Conservation (phyloP, 805 yeast genomes). For the Priceomyces castillae region DNA sequence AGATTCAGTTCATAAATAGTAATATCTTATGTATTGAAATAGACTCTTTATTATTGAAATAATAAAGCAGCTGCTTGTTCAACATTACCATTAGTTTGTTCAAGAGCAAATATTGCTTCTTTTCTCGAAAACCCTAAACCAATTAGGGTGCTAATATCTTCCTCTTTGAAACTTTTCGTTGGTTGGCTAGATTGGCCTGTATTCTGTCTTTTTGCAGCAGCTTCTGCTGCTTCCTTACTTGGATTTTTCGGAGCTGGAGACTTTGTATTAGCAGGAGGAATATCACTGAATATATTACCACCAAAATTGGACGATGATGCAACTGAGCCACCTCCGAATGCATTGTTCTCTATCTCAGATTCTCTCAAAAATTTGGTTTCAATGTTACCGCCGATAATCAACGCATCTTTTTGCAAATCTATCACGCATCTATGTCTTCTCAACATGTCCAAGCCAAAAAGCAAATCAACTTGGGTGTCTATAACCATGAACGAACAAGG, state of each 20-base stretch:
- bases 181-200: slow-evolving; percentile 9
- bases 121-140: slow-evolving; percentile 68
- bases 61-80: slow-evolving; percentile 84
- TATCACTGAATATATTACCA: slow-evolving; percentile 29
- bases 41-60: slow-evolving; percentile 36
- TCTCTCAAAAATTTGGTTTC: slow-evolving; percentile 74
- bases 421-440: slow-evolving; percentile 81
- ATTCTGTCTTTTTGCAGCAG: slow-evolving; percentile 19
- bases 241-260: slow-evolving; percentile 8
- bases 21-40: background rate
- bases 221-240: slow-evolving; percentile 15
- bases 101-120: slow-evolving; percentile 65
- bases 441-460: slow-evolving; percentile 89
- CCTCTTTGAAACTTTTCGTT: slow-evolving; percentile 18
- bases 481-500: slow-evolving; percentile 45
- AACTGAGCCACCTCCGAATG: slow-evolving; percentile 16
- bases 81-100: slow-evolving; percentile 68
- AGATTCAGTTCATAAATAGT: too few species aligned
- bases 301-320: slow-evolving; percentile 27
- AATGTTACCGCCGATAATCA: slow-evolving; percentile 66
- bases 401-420: slow-evolving; percentile 63
- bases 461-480: slow-evolving; percentile 68
- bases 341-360: slow-evolving; percentile 52
- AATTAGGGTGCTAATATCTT: slow-evolving; percentile 39
- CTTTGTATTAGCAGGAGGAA: slow-evolving; percentile 12